Conservation (phyloP, 2,329 filamentous ascomycete species). For the Colletotrichum noveboracense region DNA sequence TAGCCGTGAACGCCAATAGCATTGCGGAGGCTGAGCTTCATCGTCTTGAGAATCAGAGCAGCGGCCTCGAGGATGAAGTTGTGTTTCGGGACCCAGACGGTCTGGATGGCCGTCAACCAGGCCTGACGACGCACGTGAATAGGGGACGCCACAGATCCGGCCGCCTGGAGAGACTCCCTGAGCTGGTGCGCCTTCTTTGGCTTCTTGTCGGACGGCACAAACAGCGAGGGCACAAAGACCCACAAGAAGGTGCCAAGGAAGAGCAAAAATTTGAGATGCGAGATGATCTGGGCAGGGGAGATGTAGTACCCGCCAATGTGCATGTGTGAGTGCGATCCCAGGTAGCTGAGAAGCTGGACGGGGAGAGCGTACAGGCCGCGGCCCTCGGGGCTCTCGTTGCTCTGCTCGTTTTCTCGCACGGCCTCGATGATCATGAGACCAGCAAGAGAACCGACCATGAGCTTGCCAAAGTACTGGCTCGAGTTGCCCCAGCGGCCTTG, state of each 20-base stretch:
- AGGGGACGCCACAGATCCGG: conserved; percentile 78
- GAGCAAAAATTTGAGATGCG: conserved; percentile 57
- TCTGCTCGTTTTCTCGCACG: conserved; percentile 69
- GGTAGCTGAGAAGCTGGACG: conserved; percentile 56
- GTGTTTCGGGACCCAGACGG: conserved; percentile 88
- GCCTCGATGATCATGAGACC: conserved; percentile 92
- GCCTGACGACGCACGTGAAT: conserved; percentile 86
- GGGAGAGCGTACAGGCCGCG: conserved; percentile 72
- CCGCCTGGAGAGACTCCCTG: conserved; percentile 48
- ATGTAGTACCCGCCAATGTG: conserved; percentile 60
- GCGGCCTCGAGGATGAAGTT: conserved; percentile 86
- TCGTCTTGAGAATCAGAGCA: conserved; percentile 78
- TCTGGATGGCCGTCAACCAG: conserved; percentile 93
- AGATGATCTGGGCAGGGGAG: conserved; percentile 48
- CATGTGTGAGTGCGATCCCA: conserved; percentile 54
- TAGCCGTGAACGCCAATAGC: conserved; percentile 79
- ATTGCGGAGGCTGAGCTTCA: conserved; percentile 82
- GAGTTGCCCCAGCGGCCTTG: conserved; percentile 59
- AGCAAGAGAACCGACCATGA: conserved; percentile 92
- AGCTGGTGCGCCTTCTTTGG: conserved; percentile 49
- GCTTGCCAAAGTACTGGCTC: conserved; percentile 69
- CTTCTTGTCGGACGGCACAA: conserved; percentile 50
- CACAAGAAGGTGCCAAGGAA: conserved; percentile 60
- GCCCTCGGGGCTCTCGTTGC: conserved; percentile 67
- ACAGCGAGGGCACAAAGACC: conserved; percentile 59